phyloP scores from a whole-genome alignment of 2,329 filamentous ascomycete species.

The Arthrobotrys entomopaga region DNA sequence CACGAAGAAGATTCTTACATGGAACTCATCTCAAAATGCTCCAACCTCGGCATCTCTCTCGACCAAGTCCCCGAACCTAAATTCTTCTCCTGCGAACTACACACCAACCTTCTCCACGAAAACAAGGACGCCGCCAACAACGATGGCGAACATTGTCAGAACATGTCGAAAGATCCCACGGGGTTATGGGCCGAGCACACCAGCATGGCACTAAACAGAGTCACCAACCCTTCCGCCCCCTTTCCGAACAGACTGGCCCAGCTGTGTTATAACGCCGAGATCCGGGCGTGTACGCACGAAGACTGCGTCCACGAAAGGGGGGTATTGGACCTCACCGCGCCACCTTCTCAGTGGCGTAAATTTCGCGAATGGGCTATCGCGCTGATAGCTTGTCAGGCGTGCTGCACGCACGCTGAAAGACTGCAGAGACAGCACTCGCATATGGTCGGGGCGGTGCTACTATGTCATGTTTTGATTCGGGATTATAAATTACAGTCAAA shows the following conservation, averaged over 20 bases:
- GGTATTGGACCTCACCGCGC: background rate
- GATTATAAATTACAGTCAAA: background rate
- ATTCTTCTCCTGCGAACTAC: no score
- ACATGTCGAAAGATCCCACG: no score
- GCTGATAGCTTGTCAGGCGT: slow-evolving; percentile 3
- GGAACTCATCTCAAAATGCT: no score
- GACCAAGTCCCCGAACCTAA: no score
- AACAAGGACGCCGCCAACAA: no score
- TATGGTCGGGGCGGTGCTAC: background rate
- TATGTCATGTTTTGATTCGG: background rate
- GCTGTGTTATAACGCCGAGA: background rate
- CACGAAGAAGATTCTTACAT: no score
- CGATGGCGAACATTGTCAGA: no score
- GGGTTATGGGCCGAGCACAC: no score
- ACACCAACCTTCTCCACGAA: no score
- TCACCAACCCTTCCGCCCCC: background rate
- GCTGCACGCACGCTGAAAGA: background rate
- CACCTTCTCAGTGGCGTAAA: background rate
- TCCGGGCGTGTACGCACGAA: background rate
- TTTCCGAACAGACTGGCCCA: background rate
- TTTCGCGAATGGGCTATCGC: slow-evolving; percentile 1
- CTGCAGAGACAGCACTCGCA: background rate
- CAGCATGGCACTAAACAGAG: no score
- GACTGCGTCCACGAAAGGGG: background rate
- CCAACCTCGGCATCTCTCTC: no score